Evolutionary conservation across 1,284 basidiomycete species (phyloP).

Genomic region (Rhizoctonia solani): DNA sequence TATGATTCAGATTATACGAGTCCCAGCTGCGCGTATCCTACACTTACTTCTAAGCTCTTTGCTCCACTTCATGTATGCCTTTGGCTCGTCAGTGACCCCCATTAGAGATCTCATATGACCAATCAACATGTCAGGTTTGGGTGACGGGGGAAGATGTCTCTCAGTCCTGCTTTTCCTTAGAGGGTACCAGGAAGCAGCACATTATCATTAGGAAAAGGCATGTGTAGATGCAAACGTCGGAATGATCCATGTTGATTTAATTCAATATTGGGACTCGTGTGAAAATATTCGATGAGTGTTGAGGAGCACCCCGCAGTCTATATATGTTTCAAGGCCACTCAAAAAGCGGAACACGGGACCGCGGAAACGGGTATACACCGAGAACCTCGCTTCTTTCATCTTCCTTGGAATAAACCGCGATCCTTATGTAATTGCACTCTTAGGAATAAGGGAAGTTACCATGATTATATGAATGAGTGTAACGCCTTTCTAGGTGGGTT

Average conservation of each 20-base stretch:
- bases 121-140: neutral
- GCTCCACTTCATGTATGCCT: constrained; percentile 6
- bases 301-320: no score
- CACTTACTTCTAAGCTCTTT: constrained; percentile 11
- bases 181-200: neutral
- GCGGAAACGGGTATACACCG: no score
- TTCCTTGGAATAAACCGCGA: no score
- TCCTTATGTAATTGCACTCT: no score
- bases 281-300: no score
- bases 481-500: no score
- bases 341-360: no score
- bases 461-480: no score
- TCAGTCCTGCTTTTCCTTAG: neutral
- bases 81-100: constrained; percentile 3
- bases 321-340: no score
- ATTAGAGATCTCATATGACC: constrained; percentile 9
- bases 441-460: no score
- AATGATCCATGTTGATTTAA: neutral
- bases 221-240: neutral
- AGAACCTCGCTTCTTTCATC: no score
- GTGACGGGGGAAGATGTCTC: constrained; percentile 12
- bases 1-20: neutral
- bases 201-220: neutral
- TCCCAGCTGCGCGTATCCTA: neutral
- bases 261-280: neutral